A percentile compares a stretch with the other conserved stretches of the same genome.
These are phyloP conservation scores for Blastocystis sp. DNA, from an alignment of 352 stramenopile species.

Conservation along the genomic window DNA sequence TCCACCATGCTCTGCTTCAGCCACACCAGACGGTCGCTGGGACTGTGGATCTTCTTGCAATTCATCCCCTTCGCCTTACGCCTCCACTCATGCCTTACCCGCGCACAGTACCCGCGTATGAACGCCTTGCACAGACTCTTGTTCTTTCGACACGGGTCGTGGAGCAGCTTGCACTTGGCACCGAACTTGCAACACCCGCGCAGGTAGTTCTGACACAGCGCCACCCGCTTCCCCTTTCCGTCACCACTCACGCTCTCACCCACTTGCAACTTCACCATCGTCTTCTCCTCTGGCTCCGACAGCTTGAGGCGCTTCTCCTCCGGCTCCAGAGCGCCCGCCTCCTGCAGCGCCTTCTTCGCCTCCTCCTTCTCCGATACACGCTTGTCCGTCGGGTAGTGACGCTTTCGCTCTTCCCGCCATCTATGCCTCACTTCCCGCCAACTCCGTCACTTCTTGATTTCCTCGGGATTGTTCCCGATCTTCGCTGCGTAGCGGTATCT, in stretches of 20 bases:
- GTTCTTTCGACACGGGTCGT: conserved; percentile 71
- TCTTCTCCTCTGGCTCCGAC: neutral
- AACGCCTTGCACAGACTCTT: conserved; percentile 56
- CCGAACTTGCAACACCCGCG: conserved; percentile 42
- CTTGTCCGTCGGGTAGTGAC: conserved; percentile 46
- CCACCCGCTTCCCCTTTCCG: neutral
- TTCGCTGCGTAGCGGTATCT: conserved; percentile 67
- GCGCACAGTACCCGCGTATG: conserved; percentile 51
- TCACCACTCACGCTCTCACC: neutral
- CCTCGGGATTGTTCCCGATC: conserved; percentile 61
- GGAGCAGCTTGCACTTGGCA: conserved; percentile 40
- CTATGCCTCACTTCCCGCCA: neutral
- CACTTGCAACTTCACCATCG: neutral
- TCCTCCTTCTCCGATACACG: conserved; percentile 43
- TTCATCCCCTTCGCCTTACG: conserved; percentile 36
- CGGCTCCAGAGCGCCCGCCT: conserved; percentile 18
- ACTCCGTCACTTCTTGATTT: conserved; percentile 55
- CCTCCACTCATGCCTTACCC: neutral
- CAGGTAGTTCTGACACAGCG: conserved; percentile 65
- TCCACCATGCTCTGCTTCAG: conserved; percentile 66
- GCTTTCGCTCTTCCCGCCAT: conserved; percentile 67
- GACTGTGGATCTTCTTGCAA: conserved; percentile 65
- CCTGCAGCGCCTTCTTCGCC: neutral
- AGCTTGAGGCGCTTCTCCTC: neutral
- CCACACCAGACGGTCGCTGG: conserved; percentile 63